These are phyloP conservation scores for Cercophora samala DNA, from an alignment of 495 filamentous ascomycete species.

Conservation along the genomic window DNA sequence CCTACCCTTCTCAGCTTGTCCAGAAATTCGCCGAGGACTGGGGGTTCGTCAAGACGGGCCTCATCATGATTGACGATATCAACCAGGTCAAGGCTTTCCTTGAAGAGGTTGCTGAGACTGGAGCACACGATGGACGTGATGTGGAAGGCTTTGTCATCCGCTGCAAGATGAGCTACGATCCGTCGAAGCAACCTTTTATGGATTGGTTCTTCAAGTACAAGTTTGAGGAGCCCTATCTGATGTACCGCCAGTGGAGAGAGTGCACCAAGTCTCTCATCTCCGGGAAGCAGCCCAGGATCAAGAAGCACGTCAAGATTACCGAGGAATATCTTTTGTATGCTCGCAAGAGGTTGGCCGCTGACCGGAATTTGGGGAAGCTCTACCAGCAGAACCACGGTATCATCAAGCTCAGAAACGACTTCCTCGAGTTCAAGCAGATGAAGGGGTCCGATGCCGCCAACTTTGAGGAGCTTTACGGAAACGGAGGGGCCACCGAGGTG, in stretches of 20 bases:
- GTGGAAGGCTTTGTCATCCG: conserved; percentile 97
- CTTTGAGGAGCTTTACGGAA: conserved; percentile 33
- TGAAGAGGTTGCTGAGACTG: conserved; percentile 76
- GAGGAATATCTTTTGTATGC: conserved; percentile 86
- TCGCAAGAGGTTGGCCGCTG: conserved; percentile 61
- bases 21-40: conserved; percentile 87
- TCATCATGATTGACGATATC: conserved; percentile 72
- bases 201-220: conserved; percentile 99
- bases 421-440: conserved; percentile 72
- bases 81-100: conserved; percentile 71
- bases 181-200: conserved; percentile 47
- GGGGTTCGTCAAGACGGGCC: conserved; percentile 89
- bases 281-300: conserved; percentile 68
- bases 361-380: conserved; percentile 58
- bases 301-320: conserved; percentile 86
- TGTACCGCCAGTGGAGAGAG: conserved; percentile 98
- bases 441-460: conserved; percentile 71
- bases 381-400: conserved; percentile 95
- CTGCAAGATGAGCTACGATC: conserved; percentile 59
- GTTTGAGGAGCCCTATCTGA: conserved; percentile 96
- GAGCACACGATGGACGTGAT: conserved; percentile 82
- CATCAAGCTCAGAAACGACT: conserved; percentile 82
- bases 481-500: conserved; percentile 40
- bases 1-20: conserved; percentile 72
- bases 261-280: conserved; percentile 86